Conservation (phyloP, 306 rosid genomes). For the Bauhinia variegata region DNA sequence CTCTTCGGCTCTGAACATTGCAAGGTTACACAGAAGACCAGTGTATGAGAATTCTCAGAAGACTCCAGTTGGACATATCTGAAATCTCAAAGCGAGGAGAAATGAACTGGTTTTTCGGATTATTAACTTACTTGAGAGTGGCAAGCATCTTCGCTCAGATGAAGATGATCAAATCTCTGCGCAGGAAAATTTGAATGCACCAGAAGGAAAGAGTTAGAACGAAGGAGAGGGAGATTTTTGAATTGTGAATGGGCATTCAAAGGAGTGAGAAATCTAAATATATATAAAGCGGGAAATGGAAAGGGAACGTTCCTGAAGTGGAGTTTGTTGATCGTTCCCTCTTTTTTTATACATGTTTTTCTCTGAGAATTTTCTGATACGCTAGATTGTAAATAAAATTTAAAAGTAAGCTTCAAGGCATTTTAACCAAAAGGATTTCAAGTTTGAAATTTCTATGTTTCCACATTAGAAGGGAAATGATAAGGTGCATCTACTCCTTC, state of each 20-base stretch:
- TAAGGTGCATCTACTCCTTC: no score
- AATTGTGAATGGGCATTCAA: conserved; percentile 16
- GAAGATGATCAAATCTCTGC: conserved; percentile 12
- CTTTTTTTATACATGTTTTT: no score
- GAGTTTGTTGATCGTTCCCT: no score
- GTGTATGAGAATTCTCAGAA: conserved; percentile 11
- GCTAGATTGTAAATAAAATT: no score
- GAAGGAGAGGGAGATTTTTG: not conserved
- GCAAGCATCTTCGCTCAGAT: conserved; percentile 61
- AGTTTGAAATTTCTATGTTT: no score
- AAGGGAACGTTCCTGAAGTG: not conserved
- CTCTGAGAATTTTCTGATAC: no score
- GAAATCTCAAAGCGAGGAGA: conserved; percentile 26
- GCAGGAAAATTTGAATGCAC: conserved; percentile 30
- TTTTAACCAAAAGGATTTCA: no score
- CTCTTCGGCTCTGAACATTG: conserved; percentile 70
- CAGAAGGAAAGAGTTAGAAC: conserved; percentile 12
- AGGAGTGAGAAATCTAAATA: conserved; percentile 23
- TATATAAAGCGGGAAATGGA: conserved; percentile 59
- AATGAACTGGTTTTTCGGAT: conserved; percentile 25
- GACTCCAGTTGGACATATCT: not conserved
- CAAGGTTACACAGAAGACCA: conserved; percentile 18
- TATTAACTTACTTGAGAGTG: conserved; percentile 65
- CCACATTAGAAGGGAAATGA: no score
- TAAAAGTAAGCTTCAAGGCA: no score